phyloP scores from a whole-genome alignment of 2,329 filamentous ascomycete species.

The Hypoxylon sp. region DNA sequence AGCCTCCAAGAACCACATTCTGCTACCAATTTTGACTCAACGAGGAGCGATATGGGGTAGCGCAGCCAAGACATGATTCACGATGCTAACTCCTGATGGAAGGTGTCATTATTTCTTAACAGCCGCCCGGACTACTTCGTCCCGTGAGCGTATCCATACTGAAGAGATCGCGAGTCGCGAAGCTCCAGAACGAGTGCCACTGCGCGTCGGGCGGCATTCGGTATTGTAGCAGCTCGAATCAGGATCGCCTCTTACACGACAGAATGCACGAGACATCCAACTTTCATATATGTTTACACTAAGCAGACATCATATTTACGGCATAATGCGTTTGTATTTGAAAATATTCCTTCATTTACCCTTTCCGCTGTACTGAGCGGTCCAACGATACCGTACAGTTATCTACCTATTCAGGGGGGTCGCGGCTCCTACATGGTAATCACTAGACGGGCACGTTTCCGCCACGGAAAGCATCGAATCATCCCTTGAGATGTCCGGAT shows the following conservation, averaged over 20 bases:
- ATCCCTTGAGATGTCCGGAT: not conserved
- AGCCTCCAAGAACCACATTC: not conserved
- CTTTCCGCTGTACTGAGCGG: not conserved
- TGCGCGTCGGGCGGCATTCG: not conserved
- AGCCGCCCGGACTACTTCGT: not conserved
- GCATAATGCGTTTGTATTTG: not conserved
- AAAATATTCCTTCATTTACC: not conserved
- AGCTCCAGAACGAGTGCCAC: conserved; percentile 15
- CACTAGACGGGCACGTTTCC: not conserved
- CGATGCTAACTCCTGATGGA: conserved; percentile 37
- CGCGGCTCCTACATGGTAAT: not conserved
- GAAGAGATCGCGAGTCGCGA: conserved; percentile 7
- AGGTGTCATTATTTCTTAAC: conserved; percentile 34
- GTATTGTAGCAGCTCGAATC: conserved; percentile 13
- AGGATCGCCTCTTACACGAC: conserved; percentile 1
- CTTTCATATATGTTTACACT: conserved; percentile 28
- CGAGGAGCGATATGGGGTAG: conserved; percentile 13
- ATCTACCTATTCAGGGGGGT: not conserved
- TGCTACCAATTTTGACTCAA: conserved; percentile 1
- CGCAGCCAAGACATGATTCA: conserved; percentile 24
- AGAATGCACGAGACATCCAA: conserved; percentile 9
- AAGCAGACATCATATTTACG: conserved; percentile 9
- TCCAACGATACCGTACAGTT: not conserved
- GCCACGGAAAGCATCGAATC: conserved; percentile 8
- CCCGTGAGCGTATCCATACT: conserved; percentile 5